Percentiles rank a stretch among this genome's conserved stretches.
These are phyloP conservation scores for Gonium pectorale DNA, from an alignment of 139 green algal genomes.

Conservation along the genomic window DNA sequence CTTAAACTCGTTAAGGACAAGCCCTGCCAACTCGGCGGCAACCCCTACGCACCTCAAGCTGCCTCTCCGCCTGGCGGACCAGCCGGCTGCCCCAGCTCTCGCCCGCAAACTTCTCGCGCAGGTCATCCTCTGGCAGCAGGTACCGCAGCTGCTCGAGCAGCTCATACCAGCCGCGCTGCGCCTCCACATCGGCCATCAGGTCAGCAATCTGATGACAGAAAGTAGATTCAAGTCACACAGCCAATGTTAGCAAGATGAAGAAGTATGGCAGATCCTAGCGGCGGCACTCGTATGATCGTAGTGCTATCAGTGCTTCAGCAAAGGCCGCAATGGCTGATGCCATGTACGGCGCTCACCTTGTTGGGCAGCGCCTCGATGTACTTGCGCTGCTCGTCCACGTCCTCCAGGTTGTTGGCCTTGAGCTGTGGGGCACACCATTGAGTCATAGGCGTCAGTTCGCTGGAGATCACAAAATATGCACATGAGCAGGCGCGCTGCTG, in stretches of 20 bases:
- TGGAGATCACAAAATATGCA: neutral
- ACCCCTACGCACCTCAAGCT: slow-evolving; percentile 54
- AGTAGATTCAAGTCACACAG: no score
- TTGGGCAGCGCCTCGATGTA: slow-evolving; percentile 75
- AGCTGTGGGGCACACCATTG: slow-evolving; percentile 24
- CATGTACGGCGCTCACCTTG: slow-evolving; percentile 42
- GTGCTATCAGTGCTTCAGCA: no score
- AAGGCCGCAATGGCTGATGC: no score
- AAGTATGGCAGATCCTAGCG: no score
- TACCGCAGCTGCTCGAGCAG: slow-evolving; percentile 69
- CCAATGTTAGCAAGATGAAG: no score
- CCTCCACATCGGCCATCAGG: slow-evolving; percentile 68
- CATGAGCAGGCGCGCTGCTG: no score
- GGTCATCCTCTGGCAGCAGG: slow-evolving; percentile 72
- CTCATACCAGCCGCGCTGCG: slow-evolving; percentile 74
- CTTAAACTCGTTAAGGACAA: no score
- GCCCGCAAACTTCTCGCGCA: slow-evolving; percentile 61
- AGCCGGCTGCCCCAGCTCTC: slow-evolving; percentile 56
- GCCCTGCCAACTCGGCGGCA: no score
- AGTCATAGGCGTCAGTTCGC: no score
- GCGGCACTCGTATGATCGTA: no score
- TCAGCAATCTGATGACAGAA: slow-evolving; percentile 61
- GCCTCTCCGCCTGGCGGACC: slow-evolving; percentile 57
- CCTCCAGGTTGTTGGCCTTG: slow-evolving; percentile 75
- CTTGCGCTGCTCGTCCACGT: slow-evolving; percentile 80